Evolutionary conservation across 805 yeast species (phyloP).

Genomic region (Tetrapisispora fleetii): DNA sequence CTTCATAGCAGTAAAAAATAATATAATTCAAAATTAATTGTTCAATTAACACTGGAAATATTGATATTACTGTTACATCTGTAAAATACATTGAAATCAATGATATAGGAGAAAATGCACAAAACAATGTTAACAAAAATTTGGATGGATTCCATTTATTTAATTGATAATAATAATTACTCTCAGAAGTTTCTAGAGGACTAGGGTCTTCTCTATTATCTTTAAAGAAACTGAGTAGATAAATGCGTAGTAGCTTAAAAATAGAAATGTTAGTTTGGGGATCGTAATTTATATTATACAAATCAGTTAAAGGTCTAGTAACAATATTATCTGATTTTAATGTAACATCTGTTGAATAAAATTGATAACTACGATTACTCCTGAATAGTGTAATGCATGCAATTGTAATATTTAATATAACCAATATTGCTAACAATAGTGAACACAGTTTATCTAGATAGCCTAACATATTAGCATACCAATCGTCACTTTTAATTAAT

Average conservation of each 20-base stretch:
- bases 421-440: slow-evolving; percentile 3
- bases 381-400: slow-evolving; percentile 16
- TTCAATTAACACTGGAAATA: slow-evolving; percentile 30
- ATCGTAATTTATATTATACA: slow-evolving; percentile 16
- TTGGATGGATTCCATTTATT: slow-evolving; percentile 59
- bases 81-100: slow-evolving; percentile 34
- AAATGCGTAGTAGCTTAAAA: slow-evolving; percentile 15
- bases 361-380: slow-evolving; percentile 14
- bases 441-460: slow-evolving; percentile 9
- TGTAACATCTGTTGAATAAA: slow-evolving; percentile 12
- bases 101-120: slow-evolving; percentile 52
- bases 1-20: slow-evolving; percentile 36
- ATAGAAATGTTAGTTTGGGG: slow-evolving; percentile 14
- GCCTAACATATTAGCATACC: slow-evolving; percentile 11
- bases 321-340: slow-evolving; percentile 3
- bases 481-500: neutral
- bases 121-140: slow-evolving; percentile 42
- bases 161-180: slow-evolving; percentile 43
- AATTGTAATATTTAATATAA: slow-evolving; percentile 9
- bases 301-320: slow-evolving; percentile 3
- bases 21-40: slow-evolving; percentile 33
- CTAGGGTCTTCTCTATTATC: slow-evolving; percentile 5
- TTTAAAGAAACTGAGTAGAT: slow-evolving; percentile 6
- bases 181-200: neutral
- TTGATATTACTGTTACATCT: slow-evolving; percentile 31